phyloP scores from a whole-genome alignment of 176 grass and related monocot genomes.

The Carex cristatella region DNA sequence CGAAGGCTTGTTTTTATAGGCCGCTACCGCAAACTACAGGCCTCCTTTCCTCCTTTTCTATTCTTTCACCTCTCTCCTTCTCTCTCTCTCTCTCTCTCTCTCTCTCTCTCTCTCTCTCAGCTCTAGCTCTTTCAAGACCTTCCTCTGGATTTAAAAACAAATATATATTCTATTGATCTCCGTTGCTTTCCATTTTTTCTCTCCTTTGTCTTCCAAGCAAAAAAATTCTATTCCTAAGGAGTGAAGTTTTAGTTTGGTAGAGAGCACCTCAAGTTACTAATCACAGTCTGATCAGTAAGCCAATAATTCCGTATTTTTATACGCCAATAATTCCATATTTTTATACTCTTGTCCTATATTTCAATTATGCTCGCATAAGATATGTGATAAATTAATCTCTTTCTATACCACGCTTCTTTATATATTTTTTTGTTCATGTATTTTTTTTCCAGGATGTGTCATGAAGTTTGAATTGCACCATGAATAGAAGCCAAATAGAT shows the following conservation, averaged over 20 bases:
- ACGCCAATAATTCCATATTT: not conserved
- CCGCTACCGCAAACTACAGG: slow-evolving; percentile 16
- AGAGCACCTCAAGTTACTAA: not conserved
- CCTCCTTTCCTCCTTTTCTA: slow-evolving; percentile 32
- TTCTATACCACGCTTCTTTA: not conserved
- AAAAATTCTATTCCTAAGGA: not conserved
- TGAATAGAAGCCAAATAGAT: slow-evolving; percentile 45
- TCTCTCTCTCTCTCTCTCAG: slow-evolving; percentile 14
- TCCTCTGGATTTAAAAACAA: not conserved
- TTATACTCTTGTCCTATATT: not conserved
- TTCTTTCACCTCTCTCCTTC: not conserved
- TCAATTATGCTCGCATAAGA: not conserved
- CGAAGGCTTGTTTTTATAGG: slow-evolving; percentile 64
- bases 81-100: not conserved
- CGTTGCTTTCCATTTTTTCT: not conserved
- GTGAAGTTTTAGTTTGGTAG: not conserved
- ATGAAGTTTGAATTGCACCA: slow-evolving; percentile 19
- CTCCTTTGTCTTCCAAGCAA: not conserved
- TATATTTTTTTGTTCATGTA: not conserved
- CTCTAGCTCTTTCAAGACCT: not conserved
- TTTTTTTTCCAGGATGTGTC: slow-evolving; percentile 5
- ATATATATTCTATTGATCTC: not conserved
- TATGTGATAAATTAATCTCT: not conserved
- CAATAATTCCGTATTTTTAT: not conserved
- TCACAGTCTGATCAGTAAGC: slow-evolving; percentile 5